These are phyloP conservation scores for Melocanna baccifera DNA, from an alignment of 176 grass and related monocot genomes.

Conservation along the genomic window DNA sequence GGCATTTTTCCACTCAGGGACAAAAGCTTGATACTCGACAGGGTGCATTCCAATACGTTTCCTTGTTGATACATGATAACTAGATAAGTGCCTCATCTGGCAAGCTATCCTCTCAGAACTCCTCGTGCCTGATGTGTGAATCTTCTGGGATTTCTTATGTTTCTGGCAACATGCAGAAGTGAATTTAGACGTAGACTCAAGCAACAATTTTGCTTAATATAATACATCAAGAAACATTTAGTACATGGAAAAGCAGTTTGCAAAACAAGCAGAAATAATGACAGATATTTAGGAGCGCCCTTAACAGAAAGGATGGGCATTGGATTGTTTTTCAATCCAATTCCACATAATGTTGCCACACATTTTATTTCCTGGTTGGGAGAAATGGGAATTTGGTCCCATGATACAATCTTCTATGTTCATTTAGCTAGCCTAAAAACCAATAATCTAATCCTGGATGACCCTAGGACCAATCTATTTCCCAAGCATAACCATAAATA, in stretches of 20 bases:
- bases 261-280: neutral
- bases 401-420: neutral
- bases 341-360: neutral
- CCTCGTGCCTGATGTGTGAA: neutral
- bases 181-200: conserved; percentile 26
- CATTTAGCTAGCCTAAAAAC: neutral
- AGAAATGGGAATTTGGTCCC: neutral
- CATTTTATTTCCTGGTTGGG: neutral
- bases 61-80: neutral
- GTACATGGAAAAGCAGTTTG: neutral
- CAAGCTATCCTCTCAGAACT: conserved; percentile 31
- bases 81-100: neutral
- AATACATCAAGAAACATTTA: neutral
- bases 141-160: conserved; percentile 13
- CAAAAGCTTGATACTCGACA: conserved; percentile 10
- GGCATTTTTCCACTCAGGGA: conserved; percentile 31
- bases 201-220: conserved; percentile 9
- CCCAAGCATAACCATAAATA: conserved; percentile 2
- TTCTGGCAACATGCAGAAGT: conserved; percentile 27
- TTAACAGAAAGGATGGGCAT: neutral
- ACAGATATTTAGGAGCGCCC: neutral
- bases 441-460: neutral
- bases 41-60: neutral
- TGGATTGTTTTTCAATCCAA: neutral
- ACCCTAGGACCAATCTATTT: neutral